A percentile compares a stretch with the other conserved stretches of the same genome.
Conservation (phyloP, 805 yeast genomes). For the Scheffersomyces lignosus region DNA sequence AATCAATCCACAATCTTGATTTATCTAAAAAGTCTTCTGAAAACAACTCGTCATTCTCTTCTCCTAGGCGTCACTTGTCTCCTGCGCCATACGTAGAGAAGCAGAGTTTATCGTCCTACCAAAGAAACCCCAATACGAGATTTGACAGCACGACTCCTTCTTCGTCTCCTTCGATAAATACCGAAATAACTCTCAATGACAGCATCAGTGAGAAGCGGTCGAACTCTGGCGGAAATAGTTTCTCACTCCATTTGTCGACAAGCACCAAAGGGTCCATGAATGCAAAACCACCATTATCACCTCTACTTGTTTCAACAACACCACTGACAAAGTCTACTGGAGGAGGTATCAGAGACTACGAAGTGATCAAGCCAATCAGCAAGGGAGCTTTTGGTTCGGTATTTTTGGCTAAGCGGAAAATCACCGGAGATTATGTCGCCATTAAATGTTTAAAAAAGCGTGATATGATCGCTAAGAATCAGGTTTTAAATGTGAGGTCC, state of each 20-base stretch:
- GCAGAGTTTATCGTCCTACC: conserved; percentile 62
- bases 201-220: conserved; percentile 15
- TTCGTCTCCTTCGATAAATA: conserved; percentile 12
- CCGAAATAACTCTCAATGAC: conserved; percentile 9
- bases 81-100: conserved; percentile 47
- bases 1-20: conserved; percentile 28
- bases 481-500: conserved; percentile 88
- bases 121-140: conserved; percentile 42
- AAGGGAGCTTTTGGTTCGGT: conserved; percentile 98
- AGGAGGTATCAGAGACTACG: conserved; percentile 85
- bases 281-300: conserved; percentile 71
- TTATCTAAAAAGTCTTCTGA: conserved; percentile 24
- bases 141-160: conserved; percentile 11
- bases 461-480: conserved; percentile 97
- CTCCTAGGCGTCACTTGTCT: conserved; percentile 61
- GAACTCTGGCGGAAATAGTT: conserved; percentile 16
- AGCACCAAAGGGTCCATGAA: background rate
- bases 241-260: conserved; percentile 2
- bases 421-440: conserved; percentile 94
- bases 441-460: conserved; percentile 88
- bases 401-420: conserved; percentile 74
- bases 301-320: conserved; percentile 68
- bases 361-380: conserved; percentile 87
- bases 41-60: conserved; percentile 33
- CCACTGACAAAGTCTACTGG: conserved; percentile 50